Evolutionary conservation across 805 yeast genomes (phyloP).

Genomic region (Ogataea chonburiensis): DNA sequence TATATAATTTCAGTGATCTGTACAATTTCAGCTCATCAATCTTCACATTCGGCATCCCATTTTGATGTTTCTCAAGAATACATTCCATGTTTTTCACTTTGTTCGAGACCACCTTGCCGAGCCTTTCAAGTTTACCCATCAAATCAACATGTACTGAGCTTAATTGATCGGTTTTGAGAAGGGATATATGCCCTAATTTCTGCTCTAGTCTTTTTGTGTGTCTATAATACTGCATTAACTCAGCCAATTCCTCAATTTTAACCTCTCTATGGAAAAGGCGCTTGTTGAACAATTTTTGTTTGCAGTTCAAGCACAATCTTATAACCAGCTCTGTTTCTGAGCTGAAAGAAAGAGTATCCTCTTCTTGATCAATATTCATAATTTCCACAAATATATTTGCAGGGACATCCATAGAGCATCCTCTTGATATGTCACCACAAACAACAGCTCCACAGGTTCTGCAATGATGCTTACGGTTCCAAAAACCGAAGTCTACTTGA

Average conservation of each 20-base stretch:
- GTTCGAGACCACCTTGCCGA: constrained; percentile 42
- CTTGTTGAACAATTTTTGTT: constrained; percentile 55
- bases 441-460: constrained; percentile 81
- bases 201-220: constrained; percentile 26
- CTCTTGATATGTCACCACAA: constrained; percentile 62
- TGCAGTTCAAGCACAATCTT: constrained; percentile 65
- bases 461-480: constrained; percentile 83
- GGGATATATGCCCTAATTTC: constrained; percentile 25
- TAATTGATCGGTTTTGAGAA: constrained; percentile 38
- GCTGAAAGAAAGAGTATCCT: constrained; percentile 2
- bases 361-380: constrained; percentile 29
- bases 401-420: constrained; percentile 76
- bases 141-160: constrained; percentile 47
- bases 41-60: constrained; percentile 2
- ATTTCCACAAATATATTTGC: constrained; percentile 40
- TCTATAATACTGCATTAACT: constrained; percentile 39
- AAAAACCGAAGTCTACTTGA: constrained; percentile 50
- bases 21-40: constrained; percentile 46
- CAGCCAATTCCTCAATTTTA: constrained; percentile 29
- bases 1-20: constrained; percentile 54
- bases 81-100: constrained; percentile 27
- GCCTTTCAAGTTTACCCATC: constrained; percentile 49
- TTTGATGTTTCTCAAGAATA: constrained; percentile 17
- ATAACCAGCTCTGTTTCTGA: constrained; percentile 23
- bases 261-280: constrained; percentile 48